Evolutionary conservation across 2,329 filamentous ascomycete species (phyloP).

Genomic region (Geosmithia putterillii): DNA sequence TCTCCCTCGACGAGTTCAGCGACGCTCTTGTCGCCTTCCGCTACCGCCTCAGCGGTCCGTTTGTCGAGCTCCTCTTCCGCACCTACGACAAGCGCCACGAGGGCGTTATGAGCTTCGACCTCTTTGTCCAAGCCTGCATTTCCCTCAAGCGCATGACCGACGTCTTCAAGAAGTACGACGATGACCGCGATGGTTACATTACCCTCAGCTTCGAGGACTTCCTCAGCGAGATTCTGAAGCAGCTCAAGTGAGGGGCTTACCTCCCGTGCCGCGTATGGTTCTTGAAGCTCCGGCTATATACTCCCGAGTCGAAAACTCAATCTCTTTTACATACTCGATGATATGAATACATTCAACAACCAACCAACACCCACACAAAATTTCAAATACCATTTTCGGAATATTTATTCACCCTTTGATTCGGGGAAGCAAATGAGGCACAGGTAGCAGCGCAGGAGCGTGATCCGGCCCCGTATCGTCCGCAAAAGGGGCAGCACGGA

Average conservation of each 20-base stretch:
- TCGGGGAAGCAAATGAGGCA: neutral
- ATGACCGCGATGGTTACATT: conserved; percentile 89
- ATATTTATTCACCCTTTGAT: neutral
- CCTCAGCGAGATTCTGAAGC: conserved; percentile 54
- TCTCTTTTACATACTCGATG: neutral
- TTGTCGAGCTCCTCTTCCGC: conserved; percentile 73
- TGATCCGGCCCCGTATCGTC: neutral
- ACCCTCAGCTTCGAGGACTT: conserved; percentile 76
- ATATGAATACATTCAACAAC: neutral
- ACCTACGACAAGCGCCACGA: conserved; percentile 72
- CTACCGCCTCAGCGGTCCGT: conserved; percentile 74
- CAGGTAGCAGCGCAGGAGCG: neutral
- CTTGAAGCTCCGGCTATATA: too few species aligned
- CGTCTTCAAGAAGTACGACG: conserved; percentile 97
- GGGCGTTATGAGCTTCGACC: conserved; percentile 76
- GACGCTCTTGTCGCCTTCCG: conserved; percentile 89
- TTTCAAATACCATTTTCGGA: too few species aligned
- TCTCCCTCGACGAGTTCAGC: conserved; percentile 74
- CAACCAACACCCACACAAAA: neutral
- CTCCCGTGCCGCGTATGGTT: too few species aligned
- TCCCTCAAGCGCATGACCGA: conserved; percentile 97
- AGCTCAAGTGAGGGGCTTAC: conserved; percentile 31
- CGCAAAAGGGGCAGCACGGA: neutral
- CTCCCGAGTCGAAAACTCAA: too few species aligned
- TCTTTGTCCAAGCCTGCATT: conserved; percentile 97